phyloP scores from a whole-genome alignment of 2,329 filamentous ascomycete species.

The Fusarium humuli region DNA sequence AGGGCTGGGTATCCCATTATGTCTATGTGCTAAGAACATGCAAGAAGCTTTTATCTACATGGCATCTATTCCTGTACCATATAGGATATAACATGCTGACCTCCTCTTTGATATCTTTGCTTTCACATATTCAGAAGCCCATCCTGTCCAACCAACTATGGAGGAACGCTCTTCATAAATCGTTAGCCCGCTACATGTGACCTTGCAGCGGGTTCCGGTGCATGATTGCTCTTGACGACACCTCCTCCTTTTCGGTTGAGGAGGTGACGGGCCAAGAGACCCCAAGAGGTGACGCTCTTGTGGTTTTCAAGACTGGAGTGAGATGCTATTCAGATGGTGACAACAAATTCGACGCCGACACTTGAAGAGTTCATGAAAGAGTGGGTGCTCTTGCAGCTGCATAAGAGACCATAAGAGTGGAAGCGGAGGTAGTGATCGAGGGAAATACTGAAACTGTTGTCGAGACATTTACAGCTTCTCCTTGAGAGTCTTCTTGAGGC shows the following conservation, averaged over 20 bases:
- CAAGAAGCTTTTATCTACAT: slow-evolving; percentile 45
- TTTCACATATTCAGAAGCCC: slow-evolving; percentile 38
- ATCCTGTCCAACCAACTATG: slow-evolving; percentile 36
- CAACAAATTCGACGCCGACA: slow-evolving; percentile 29
- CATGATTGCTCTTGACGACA: slow-evolving; percentile 38
- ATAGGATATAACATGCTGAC: slow-evolving; percentile 26
- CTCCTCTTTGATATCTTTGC: slow-evolving; percentile 32
- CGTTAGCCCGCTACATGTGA: slow-evolving; percentile 33
- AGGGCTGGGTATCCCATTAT: slow-evolving; percentile 43
- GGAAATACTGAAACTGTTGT: slow-evolving; percentile 9
- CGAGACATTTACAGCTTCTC: slow-evolving; percentile 72
- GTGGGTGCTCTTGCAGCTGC: slow-evolving; percentile 23
- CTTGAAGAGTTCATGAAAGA: slow-evolving; percentile 26
- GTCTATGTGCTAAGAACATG: slow-evolving; percentile 44
- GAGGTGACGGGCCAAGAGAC: slow-evolving; percentile 3
- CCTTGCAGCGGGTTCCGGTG: slow-evolving; percentile 27
- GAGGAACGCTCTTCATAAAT: slow-evolving; percentile 40
- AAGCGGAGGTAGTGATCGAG: slow-evolving; percentile 15
- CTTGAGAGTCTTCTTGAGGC: slow-evolving; percentile 84
- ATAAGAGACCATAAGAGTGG: slow-evolving; percentile 29
- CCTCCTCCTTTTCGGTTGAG: slow-evolving; percentile 17
- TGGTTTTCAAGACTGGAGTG: slow-evolving; percentile 10
- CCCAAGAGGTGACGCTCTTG: slow-evolving; percentile 19
- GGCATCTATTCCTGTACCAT: slow-evolving; percentile 31
- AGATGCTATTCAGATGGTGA: slow-evolving; percentile 28